Evolutionary conservation across 305 asterid species (phyloP), one percentile per base, ranked within the genome.

Genomic region (Solanum hybrid): DNA sequence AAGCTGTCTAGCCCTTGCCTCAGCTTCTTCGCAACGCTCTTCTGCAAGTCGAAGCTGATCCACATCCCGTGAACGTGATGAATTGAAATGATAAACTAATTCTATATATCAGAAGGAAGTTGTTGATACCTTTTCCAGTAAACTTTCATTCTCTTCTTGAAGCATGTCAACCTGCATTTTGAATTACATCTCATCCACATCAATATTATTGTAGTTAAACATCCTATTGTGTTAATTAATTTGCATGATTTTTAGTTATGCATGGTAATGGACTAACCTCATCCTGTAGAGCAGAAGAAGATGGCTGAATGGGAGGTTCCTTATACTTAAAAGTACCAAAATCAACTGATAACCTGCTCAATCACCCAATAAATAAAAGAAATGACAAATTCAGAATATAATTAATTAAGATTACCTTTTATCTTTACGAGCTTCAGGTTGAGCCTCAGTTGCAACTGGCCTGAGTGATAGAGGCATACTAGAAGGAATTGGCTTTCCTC

Each of bases 131-230:
- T 97, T 97, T 89, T 95, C 98, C 77, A 95, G 89, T 92, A 97
- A 92, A 92, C 94, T 94, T 86, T 96, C 99, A 88, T 97, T 97
- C 93, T 97, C 98, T 95, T 96, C 99, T 91, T 97, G 99, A 92
- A 97, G 99, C 98, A 96, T 95, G 93, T 97, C 99, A 90, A 96
- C 95, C 99, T 97, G 97, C 27, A 39, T 39, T 39, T 89, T 57
- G 75, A 89, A 87, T 75, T 77, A 90, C 15, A 90, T 8, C 79
- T 82, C 77, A 86, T 91, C 76, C 91, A 90, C 39, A 29, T 31
- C 75, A 31, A 57, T 57, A 29, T 31, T 85, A 45, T 45, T 45
- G 24, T 39, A 39, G 51, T 39, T 39, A 39, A 39, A 39, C 15
- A 39, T 39, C 51, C 51, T 39, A 39, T 15, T 76, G 79, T 76